These are phyloP conservation scores for Russula earlei DNA, from an alignment of 768 basidiomycete genomes.

Conservation along the genomic window DNA sequence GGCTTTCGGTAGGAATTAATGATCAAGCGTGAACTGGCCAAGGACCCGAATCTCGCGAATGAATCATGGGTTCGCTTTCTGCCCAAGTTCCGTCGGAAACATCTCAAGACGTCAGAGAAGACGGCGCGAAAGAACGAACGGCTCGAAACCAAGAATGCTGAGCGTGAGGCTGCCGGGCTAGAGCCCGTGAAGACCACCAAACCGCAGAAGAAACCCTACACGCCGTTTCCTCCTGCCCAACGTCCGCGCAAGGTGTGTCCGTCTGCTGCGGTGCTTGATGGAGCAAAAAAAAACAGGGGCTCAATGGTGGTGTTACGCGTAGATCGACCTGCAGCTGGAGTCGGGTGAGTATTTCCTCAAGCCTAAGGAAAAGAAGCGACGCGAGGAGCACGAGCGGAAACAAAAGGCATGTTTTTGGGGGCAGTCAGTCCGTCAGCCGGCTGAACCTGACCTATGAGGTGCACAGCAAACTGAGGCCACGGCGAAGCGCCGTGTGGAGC, in stretches of 20 bases:
- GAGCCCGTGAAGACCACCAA: conserved; percentile 35
- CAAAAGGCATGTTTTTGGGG: conserved; percentile 47
- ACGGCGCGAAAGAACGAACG: conserved; percentile 82
- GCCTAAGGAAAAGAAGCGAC: conserved; percentile 70
- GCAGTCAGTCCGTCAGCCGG: background rate
- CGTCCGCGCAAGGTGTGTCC: conserved; percentile 72
- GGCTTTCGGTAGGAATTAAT: conserved; percentile 75
- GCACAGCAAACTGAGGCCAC: conserved; percentile 69
- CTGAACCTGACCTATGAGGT: background rate
- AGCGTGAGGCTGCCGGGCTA: conserved; percentile 58
- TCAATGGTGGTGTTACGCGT: background rate
- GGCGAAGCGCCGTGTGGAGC: conserved; percentile 62
- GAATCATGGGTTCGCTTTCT: conserved; percentile 98
- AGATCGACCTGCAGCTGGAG: conserved; percentile 91
- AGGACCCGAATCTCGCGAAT: conserved; percentile 89
- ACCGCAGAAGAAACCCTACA: conserved; percentile 81
- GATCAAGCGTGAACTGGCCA: conserved; percentile 95
- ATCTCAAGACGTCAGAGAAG: conserved; percentile 91
- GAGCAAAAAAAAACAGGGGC: background rate
- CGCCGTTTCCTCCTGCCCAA: conserved; percentile 97
- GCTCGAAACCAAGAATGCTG: conserved; percentile 48
- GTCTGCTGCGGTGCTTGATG: background rate
- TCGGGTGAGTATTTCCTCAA: conserved; percentile 99
- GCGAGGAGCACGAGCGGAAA: conserved; percentile 60
- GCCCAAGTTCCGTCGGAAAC: conserved; percentile 88